Evolutionary conservation across 176 grass and related monocot genomes (phyloP), one percentile per base, ranked within the genome.

Genomic region (Oryza meyeriana): DNA sequence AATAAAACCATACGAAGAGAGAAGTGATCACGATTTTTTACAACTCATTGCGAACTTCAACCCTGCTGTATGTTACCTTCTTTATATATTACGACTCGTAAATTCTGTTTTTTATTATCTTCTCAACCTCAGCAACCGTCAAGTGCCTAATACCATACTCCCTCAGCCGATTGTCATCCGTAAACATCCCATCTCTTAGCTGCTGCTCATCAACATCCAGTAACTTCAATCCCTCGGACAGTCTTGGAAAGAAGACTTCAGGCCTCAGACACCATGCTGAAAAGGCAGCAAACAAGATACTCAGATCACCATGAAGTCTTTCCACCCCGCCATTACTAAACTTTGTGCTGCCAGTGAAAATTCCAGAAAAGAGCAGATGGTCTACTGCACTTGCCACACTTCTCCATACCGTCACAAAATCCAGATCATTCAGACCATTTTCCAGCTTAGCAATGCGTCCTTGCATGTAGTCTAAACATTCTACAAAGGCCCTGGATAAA

Each of bases 191-290:
- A 58, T 92, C 81, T 57, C 65, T 88, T 2, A 91, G 74, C 40
- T 88, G 71, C 68, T 68, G 81, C 47, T 92, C 79, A 45, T 90
- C 89, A 66, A 83, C 57, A 41, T 89, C 84, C 34, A 93, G 68
- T 64, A 99, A 24, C 66, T 76, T 99, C 74, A 90, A 65, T 69
- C 83, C 91, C 10, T 99, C 93, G 0, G 73, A 79, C 64, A 99
- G 61, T 62, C 61, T 93, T 12, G 88, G 81, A 38, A 99, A 99
- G 73, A 99, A 95, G 52, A 89, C 91, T 86, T 92, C 90, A 9
- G 93, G 96, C 74, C 93, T 93, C 71, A 99, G 59, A 92, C 96
- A 99, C 96, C 96, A 99, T 9, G 93, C 83, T 69, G 78, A 85
- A 62, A 99, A 99, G 63, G 93, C 71, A 13, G 87, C 85, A 63